Base-by-base conservation (phyloP, 257 asterid genomes). In the Solanum dulcamara region DNA sequence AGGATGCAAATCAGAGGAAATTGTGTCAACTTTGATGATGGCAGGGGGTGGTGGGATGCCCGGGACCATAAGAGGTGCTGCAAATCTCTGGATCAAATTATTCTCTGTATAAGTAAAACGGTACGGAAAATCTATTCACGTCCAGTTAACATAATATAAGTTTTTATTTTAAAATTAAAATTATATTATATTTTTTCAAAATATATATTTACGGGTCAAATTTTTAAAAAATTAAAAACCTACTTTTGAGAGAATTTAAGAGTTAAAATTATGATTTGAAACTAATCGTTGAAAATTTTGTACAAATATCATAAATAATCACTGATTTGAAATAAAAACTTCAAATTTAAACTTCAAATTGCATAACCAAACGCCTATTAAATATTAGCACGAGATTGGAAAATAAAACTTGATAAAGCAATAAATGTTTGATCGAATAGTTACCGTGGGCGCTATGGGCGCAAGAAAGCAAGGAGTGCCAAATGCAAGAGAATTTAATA, bases 1-100 rank as follows among this genome's bases (percentile, higher is more conserved):
- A 86, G 98, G 97, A 68, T 95, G 97, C 50, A 90, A 60, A 83
- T 94, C 92, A 32, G 91, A 81, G 18, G 96, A 93, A 67, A 92
- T 93, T 46, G 83, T 94, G 93, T 26, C 88, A 80, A 11, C 90
- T 64, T 59, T 92, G 93, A 92, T 89, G 91, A 89, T 85, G 48
- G 90, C 83, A 6, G 88, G 57, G 5, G 91, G 90, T 77, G 92
- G 90, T 77, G 91, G 90, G 59, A 91, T 84, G 70, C 95, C 94
- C 2, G 91, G 84, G 17, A 91, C 94, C 48, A 70, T 70, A 3
- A 89, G 84, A 18, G 93, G 89, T 84, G 90, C 67, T 17, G 93
- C 88, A 88, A 89, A 93, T 83, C 93, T 91, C 98, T 94, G 93
- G 86, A 86, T 53, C 2, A 32, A 60, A 14, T 74, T 55, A 35